Base-by-base conservation (phyloP, 768 basidiomycete species). In the Steccherinum ochraceum region DNA sequence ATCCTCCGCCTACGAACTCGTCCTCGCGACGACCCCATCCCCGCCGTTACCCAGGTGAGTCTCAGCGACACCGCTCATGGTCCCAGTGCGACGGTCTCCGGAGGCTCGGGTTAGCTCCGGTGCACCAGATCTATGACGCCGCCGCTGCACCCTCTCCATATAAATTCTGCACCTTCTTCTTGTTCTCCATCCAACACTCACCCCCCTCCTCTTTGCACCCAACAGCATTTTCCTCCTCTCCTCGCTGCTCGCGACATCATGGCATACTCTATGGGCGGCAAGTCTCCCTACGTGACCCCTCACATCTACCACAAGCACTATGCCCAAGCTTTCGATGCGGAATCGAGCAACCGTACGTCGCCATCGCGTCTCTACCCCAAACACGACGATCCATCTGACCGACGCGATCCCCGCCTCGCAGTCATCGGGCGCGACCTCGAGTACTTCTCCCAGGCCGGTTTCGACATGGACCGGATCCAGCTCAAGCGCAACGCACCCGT, bases 361-460 rank as follows among this genome's bases (percentile, higher is more conserved):
- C 73, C 3, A 5, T 21, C 25, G n/a, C 50, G 24, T 24, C 12
- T 18, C n/a, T 42, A 40, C 21, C 40, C 39, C 4, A 20, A 27
- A 24, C 25, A 40, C 47, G 35, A n/a, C 47, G 45, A 27, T 49
- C 56, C 57, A 45, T 48, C 58, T 54, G 45, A 45, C 46, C n/a
- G n/a, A n/a, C n/a, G n/a, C n/a, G n/a, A 44, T 11, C 48, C 35
- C 25, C 45, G 39, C 16, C 16, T 7, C 30, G 16, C 68, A 93
- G 91, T 94, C 66, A 86, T 95, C 62, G 93, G 91, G 61, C 84
- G 80, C 60, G 94, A 98, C 65, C 80, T 98, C 62, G 89, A 93
- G 67, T 91, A 93, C 73, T 96, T 96, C 81, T 98, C 95, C 35
- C 89, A 96, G 69, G 95, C 96, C 52, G 96, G 96, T 55, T 98